A percentile compares a stretch with the other conserved stretches of the same genome.
Evolutionary conservation across 148 eudicot genomes (phyloP).

Genomic region (Persicaria tinctoria): DNA sequence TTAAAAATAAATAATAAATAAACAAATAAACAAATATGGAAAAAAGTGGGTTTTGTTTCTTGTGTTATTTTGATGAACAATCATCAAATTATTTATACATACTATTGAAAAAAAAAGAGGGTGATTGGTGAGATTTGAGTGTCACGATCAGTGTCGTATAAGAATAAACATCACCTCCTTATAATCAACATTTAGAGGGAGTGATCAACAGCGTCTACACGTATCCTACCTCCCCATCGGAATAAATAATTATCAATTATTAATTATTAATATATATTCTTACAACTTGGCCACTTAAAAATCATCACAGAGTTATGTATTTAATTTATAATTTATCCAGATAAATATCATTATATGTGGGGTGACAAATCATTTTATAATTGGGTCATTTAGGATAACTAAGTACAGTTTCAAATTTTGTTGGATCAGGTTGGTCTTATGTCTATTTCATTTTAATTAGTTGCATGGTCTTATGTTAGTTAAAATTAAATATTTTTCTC

Average conservation of each 20-base stretch:
- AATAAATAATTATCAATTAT: neutral
- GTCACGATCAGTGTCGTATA: conserved; percentile 9
- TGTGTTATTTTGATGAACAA: conserved; percentile 7
- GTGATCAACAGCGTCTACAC: conserved; percentile 1
- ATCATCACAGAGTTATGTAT: neutral
- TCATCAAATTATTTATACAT: neutral
- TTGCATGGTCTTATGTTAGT: no score
- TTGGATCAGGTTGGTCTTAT: neutral
- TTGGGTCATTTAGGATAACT: no score
- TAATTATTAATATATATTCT: neutral
- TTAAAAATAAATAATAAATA: neutral
- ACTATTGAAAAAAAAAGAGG: neutral
- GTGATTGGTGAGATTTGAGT: neutral
- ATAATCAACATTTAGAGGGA: neutral
- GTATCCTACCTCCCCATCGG: conserved; percentile 9
- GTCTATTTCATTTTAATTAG: neutral
- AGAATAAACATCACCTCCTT: conserved; percentile 6
- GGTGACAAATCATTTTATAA: neutral
- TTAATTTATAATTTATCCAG: neutral
- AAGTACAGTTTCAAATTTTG: neutral
- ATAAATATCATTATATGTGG: neutral
- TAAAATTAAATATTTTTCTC: no score
- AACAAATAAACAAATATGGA: neutral
- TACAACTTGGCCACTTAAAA: neutral
- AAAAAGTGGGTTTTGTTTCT: conserved; percentile 7